Evolutionary conservation across 1,284 basidiomycete species (phyloP).

Genomic region (Hemileia vastatrix): DNA sequence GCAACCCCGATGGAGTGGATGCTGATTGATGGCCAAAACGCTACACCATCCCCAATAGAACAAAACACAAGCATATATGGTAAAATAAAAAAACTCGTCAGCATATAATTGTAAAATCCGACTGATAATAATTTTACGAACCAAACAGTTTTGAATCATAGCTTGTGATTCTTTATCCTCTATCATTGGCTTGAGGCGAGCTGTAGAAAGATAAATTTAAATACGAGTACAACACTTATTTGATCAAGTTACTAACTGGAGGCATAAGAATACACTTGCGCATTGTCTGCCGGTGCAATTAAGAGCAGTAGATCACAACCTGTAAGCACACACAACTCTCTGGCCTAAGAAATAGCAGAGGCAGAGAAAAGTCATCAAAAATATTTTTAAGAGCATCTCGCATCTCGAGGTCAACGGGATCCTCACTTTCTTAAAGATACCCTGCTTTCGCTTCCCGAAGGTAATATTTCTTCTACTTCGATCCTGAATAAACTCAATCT

Average conservation of each 20-base stretch:
- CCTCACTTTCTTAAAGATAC: constrained; percentile 21
- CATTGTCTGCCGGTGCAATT: constrained; percentile 15
- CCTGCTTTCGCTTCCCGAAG: constrained; percentile 21
- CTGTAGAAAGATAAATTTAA: not conserved
- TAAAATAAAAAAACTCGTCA: not conserved
- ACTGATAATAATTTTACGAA: not conserved
- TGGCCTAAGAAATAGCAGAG: constrained; percentile 7
- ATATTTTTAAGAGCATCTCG: not conserved
- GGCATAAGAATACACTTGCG: constrained; percentile 18
- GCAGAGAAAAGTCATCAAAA: not conserved
- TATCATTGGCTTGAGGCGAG: constrained; percentile 9
- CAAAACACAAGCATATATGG: not conserved
- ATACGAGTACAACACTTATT: not conserved
- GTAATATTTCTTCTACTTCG: constrained; percentile 22
- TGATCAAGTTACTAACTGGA: constrained; percentile 4
- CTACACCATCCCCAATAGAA: not conserved
- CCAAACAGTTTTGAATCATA: constrained; percentile 21
- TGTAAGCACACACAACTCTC: constrained; percentile 12
- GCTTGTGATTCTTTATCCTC: constrained; percentile 10
- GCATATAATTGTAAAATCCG: not conserved
- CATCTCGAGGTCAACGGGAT: not conserved
- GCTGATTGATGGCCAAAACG: constrained; percentile 18
- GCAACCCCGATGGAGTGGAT: not conserved
- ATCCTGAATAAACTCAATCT: constrained; percentile 24
- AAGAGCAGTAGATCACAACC: constrained; percentile 22